Evolutionary conservation across 2,329 filamentous ascomycete genomes (phyloP).

Genomic region (Metarhizium album): DNA sequence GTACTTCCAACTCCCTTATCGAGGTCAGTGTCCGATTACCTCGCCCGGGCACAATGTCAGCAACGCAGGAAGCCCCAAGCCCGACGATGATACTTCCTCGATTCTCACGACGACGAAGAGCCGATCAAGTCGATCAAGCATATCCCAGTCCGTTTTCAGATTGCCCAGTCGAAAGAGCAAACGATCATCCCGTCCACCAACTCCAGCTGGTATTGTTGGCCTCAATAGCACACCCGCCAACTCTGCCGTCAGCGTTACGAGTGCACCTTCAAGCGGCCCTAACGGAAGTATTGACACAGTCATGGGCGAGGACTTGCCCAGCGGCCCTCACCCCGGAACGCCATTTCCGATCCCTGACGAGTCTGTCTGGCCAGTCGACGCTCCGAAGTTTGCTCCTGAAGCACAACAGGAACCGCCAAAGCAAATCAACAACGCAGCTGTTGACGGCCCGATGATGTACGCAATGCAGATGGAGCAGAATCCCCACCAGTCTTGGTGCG

Average conservation of each 20-base stretch:
- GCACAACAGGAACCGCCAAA: conserved; percentile 15
- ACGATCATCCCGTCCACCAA: conserved; percentile 24
- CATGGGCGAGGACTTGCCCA: conserved; percentile 23
- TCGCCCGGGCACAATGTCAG: conserved; percentile 18
- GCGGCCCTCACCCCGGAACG: conserved; percentile 29
- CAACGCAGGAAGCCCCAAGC: conserved; percentile 13
- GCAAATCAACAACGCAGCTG: conserved; percentile 23
- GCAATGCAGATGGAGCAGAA: conserved; percentile 21
- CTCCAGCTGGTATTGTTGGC: conserved; percentile 16
- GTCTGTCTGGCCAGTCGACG: conserved; percentile 25
- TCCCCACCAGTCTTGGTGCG: conserved; percentile 16
- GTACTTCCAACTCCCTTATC: conserved; percentile 27
- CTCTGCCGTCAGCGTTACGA: neutral
- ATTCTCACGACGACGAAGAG: conserved; percentile 18
- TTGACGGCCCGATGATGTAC: conserved; percentile 20
- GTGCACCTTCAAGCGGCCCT: neutral
- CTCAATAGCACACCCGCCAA: conserved; percentile 4
- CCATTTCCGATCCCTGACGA: conserved; percentile 30
- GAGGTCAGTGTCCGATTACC: conserved; percentile 25
- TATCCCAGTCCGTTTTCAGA: conserved; percentile 19
- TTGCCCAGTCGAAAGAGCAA: conserved; percentile 24
- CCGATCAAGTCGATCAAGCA: conserved; percentile 17
- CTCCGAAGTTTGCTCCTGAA: conserved; percentile 29
- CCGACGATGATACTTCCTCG: conserved; percentile 18
- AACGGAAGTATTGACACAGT: conserved; percentile 14